A percentile compares a stretch with the other conserved stretches of the same genome.
These are phyloP conservation scores for Pascua guehoae DNA, from an alignment of 1,284 basidiomycete species.

Conservation along the genomic window DNA sequence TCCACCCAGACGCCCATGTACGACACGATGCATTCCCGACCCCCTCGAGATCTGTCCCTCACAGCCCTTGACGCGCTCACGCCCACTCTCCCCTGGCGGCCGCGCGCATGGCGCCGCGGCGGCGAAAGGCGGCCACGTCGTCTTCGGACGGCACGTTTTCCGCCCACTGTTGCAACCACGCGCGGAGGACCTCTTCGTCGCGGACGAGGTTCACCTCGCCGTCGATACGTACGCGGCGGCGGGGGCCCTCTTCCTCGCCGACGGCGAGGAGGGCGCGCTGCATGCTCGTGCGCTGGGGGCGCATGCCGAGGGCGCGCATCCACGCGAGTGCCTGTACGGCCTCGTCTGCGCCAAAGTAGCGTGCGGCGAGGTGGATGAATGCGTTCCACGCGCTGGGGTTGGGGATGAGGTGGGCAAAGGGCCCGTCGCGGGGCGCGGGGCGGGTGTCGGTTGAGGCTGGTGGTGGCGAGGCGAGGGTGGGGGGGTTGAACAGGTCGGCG, in stretches of 20 bases:
- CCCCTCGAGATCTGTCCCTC: too few species aligned
- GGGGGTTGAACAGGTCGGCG: slow-evolving; percentile 17
- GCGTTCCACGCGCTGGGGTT: slow-evolving; percentile 57
- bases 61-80: too few species aligned
- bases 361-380: slow-evolving; percentile 63
- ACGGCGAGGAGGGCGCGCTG: slow-evolving; percentile 65
- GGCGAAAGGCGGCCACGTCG: slow-evolving; percentile 25
- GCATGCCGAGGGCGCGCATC: slow-evolving; percentile 64
- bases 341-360: slow-evolving; percentile 29
- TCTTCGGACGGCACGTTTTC: slow-evolving; percentile 56
- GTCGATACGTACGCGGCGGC: slow-evolving; percentile 56
- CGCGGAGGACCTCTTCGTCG: slow-evolving; percentile 56
- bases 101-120: neutral
- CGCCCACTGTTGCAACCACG: slow-evolving; percentile 68
- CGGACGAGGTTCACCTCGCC: slow-evolving; percentile 29
- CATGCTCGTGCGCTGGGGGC: slow-evolving; percentile 58
- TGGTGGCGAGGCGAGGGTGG: neutral
- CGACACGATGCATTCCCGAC: too few species aligned
- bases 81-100: too few species aligned
- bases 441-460: neutral
- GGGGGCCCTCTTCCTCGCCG: slow-evolving; percentile 63
- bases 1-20: too few species aligned
- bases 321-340: slow-evolving; percentile 61
- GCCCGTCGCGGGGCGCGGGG: neutral
- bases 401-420: slow-evolving; percentile 54